A percentile compares a stretch with the other conserved stretches of the same genome.
phyloP scores from a whole-genome alignment of 2,329 filamentous ascomycete genomes.

The Fusarium tupiense region DNA sequence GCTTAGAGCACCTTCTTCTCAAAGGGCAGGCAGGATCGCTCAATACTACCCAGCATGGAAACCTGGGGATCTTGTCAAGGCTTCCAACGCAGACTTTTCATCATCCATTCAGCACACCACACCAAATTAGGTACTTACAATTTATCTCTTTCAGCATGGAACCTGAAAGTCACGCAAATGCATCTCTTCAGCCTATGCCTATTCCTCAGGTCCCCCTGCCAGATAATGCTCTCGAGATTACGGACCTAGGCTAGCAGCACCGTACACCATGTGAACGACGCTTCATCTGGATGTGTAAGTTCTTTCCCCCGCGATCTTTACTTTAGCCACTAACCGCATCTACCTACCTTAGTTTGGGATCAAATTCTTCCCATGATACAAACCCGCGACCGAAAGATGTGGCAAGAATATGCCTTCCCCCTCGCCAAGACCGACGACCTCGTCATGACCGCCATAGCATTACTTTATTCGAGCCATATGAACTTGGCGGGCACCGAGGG shows the following conservation, averaged over 20 bases:
- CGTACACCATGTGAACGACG: neutral
- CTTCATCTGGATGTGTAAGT: neutral
- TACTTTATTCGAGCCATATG: neutral
- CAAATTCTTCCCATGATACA: conserved; percentile 40
- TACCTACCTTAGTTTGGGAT: conserved; percentile 27
- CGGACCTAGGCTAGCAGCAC: neutral
- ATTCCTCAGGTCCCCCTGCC: neutral
- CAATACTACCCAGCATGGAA: neutral
- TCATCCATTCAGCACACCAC: neutral
- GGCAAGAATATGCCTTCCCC: conserved; percentile 33
- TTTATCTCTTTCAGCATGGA: neutral
- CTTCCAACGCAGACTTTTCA: neutral
- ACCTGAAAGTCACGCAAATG: neutral
- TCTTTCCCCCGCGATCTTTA: too few relatives aligned
- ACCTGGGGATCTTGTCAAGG: neutral
- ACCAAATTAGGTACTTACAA: neutral
- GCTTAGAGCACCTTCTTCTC: neutral
- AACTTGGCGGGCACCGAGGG: too few relatives aligned
- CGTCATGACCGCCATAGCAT: conserved; percentile 39
- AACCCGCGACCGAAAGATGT: conserved; percentile 25
- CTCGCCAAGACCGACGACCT: conserved; percentile 33
- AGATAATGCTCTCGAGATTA: neutral
- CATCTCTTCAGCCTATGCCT: too few relatives aligned
- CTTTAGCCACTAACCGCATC: neutral
- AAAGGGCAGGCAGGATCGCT: neutral